Evolutionary conservation across 2,329 filamentous ascomycete species (phyloP).

Genomic region (Talaromyces sp.): DNA sequence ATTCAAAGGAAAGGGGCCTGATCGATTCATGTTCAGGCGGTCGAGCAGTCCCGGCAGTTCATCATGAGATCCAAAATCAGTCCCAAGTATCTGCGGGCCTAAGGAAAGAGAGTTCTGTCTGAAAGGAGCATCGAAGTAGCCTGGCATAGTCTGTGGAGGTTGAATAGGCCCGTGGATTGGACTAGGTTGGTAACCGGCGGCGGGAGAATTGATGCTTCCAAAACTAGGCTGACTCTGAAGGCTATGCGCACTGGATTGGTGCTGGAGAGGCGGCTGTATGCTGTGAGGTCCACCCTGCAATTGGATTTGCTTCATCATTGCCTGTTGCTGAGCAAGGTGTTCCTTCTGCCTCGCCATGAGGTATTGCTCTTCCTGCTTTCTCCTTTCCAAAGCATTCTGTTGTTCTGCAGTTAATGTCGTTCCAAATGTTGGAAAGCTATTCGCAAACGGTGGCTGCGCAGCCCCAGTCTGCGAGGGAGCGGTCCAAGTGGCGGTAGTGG

Average conservation of each 20-base stretch:
- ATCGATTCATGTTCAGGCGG: slow-evolving; percentile 56
- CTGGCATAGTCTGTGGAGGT: slow-evolving; percentile 50
- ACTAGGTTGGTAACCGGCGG: slow-evolving; percentile 58
- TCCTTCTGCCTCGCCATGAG: slow-evolving; percentile 95
- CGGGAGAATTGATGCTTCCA: slow-evolving; percentile 83
- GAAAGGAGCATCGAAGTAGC: slow-evolving; percentile 60
- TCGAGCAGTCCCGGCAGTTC: slow-evolving; percentile 61
- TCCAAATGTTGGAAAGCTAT: slow-evolving; percentile 91
- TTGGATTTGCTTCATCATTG: slow-evolving; percentile 66
- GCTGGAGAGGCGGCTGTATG: slow-evolving; percentile 66
- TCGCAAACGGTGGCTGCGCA: slow-evolving; percentile 82
- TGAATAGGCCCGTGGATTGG: slow-evolving; percentile 55
- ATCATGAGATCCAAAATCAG: slow-evolving; percentile 57
- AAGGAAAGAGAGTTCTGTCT: slow-evolving; percentile 39
- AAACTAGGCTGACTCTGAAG: slow-evolving; percentile 96
- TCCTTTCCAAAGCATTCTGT: slow-evolving; percentile 90
- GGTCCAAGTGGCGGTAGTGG: slow-evolving; percentile 43
- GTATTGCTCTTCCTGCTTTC: slow-evolving; percentile 98
- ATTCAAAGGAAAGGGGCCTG: slow-evolving; percentile 44
- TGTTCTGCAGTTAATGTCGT: slow-evolving; percentile 95
- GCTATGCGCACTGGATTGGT: slow-evolving; percentile 92
- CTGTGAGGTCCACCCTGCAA: slow-evolving; percentile 50
- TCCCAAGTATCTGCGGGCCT: slow-evolving; percentile 37
- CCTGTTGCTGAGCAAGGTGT: slow-evolving; percentile 80
- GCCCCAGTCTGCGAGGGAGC: slow-evolving; percentile 45